Percentiles rank a stretch among this genome's conserved stretches.
phyloP scores from a whole-genome alignment of 2,329 filamentous ascomycete species.

The Colletotrichum melonis region DNA sequence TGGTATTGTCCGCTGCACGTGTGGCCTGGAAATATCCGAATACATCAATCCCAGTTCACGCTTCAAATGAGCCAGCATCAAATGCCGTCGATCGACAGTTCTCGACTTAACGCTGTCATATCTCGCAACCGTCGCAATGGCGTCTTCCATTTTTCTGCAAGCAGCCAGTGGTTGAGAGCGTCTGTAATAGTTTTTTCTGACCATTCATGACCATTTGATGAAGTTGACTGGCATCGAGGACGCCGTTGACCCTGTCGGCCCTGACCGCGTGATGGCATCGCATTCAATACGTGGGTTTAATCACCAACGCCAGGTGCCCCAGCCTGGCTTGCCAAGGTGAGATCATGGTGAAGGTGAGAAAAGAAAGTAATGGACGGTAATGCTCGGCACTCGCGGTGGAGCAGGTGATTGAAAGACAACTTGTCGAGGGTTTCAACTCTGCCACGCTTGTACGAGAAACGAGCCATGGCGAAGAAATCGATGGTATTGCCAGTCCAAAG shows the following conservation, averaged over 20 bases:
- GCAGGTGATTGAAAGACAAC: background rate
- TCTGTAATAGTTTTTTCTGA: no score
- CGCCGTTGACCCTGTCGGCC: background rate
- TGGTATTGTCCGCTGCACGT: slow-evolving; percentile 15
- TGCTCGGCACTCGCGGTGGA: background rate
- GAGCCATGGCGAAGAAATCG: background rate
- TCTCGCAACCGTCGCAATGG: background rate
- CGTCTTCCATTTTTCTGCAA: no score
- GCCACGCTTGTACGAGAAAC: background rate
- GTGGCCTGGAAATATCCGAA: slow-evolving; percentile 21
- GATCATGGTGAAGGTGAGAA: background rate
- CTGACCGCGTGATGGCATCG: background rate
- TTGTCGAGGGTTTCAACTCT: background rate
- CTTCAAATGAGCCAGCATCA: slow-evolving; percentile 1
- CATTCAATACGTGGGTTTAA: background rate
- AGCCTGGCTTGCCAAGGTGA: background rate
- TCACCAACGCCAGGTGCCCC: background rate
- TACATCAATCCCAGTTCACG: slow-evolving; percentile 16
- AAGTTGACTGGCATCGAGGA: background rate
- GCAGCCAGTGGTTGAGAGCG: background rate
- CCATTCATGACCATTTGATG: background rate
- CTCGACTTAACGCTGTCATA: background rate
- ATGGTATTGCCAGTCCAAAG: background rate
- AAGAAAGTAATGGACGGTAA: background rate
- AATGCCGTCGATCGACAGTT: slow-evolving; percentile 1